Percentiles rank a stretch among this genome's conserved stretches.
phyloP scores from a whole-genome alignment of 1,139 yeast species.

The Zygosaccharomyces sapae region DNA sequence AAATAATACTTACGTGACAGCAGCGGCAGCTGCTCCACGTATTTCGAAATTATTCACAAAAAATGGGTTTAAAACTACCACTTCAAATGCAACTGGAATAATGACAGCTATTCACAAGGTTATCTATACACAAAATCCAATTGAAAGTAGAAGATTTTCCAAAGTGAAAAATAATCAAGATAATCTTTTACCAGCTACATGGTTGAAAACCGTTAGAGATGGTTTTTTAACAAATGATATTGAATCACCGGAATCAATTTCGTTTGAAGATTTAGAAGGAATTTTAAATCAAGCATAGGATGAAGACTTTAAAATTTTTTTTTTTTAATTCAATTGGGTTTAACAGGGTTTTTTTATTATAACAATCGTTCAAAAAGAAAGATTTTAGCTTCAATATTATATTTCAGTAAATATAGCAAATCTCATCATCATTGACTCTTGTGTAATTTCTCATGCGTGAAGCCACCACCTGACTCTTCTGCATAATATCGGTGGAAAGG shows the following conservation, averaged over 20 bases:
- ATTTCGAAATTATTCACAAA: conserved; percentile 54
- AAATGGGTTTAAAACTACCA: conserved; percentile 17
- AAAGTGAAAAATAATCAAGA: conserved; percentile 11
- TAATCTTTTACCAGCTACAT: conserved; percentile 28
- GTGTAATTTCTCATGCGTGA: no score
- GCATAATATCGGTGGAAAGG: neutral
- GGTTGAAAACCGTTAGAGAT: conserved; percentile 67
- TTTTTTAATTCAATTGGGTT: neutral
- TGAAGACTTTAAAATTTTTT: conserved; percentile 2
- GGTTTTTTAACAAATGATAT: conserved; percentile 74
- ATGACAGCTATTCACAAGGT: conserved; percentile 75
- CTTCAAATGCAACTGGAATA: conserved; percentile 54
- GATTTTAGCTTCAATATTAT: neutral
- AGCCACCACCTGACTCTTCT: conserved; percentile 1
- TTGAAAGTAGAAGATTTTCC: conserved; percentile 22
- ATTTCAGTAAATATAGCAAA: neutral
- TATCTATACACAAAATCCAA: conserved; percentile 47
- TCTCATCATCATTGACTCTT: neutral
- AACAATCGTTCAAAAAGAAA: neutral
- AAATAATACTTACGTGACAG: conserved; percentile 47
- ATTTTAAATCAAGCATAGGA: conserved; percentile 43
- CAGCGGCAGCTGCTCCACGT: conserved; percentile 80
- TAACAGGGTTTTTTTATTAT: neutral
- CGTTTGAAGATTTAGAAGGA: conserved; percentile 68
- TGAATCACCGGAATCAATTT: conserved; percentile 70